These are phyloP conservation scores for Fusarium sp. DNA, from an alignment of 2,329 filamentous ascomycete genomes.

Conservation along the genomic window DNA sequence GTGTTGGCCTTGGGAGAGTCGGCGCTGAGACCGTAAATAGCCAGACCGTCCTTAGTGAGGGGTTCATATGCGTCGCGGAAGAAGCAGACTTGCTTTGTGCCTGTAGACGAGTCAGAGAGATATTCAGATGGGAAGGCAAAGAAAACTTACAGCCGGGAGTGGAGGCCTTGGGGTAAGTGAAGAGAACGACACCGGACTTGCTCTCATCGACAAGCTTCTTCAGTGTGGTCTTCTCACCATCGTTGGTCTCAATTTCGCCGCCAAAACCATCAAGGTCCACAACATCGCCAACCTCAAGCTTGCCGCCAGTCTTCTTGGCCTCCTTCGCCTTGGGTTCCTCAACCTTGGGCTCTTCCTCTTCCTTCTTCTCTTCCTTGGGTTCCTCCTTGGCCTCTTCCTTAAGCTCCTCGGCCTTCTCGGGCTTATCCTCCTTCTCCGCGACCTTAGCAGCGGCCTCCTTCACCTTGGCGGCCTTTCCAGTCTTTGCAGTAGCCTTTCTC, in stretches of 20 bases:
- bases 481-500: constrained; percentile 53
- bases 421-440: constrained; percentile 48
- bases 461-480: constrained; percentile 37
- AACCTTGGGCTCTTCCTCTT: constrained; percentile 36
- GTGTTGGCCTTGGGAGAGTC: constrained; percentile 94
- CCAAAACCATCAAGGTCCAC: constrained; percentile 71
- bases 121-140: neutral
- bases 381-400: constrained; percentile 42
- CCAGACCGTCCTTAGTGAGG: constrained; percentile 81
- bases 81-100: constrained; percentile 91
- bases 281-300: constrained; percentile 65
- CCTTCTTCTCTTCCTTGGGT: constrained; percentile 26
- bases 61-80: constrained; percentile 88
- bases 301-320: constrained; percentile 44
- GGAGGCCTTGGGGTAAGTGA: constrained; percentile 95
- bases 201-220: constrained; percentile 85
- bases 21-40: constrained; percentile 89
- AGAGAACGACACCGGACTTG: constrained; percentile 87
- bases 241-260: constrained; percentile 84
- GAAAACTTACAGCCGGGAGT: constrained; percentile 87
- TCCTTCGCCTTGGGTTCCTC: constrained; percentile 54
- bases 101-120: constrained; percentile 59
- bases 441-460: constrained; percentile 49
- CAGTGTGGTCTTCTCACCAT: constrained; percentile 82
- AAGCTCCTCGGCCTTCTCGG: constrained; percentile 52